Percentiles rank a stretch among this genome's conserved stretches.
Conservation (phyloP, 805 yeast species). For the Zygoascus tannicola region DNA sequence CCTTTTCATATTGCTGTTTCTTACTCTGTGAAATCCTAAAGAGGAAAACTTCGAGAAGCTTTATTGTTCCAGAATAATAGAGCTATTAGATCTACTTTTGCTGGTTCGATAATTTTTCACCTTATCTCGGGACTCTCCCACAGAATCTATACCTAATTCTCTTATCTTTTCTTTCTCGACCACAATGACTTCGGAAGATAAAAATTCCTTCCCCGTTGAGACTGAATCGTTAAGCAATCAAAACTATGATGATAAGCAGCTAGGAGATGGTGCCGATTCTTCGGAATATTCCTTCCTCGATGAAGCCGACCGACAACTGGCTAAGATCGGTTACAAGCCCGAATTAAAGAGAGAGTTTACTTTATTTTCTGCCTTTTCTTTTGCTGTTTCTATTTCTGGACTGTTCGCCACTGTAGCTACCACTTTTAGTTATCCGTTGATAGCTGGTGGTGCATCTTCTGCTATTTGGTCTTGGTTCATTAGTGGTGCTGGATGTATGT, state of each 20-base stretch:
- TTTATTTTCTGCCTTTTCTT: conserved; percentile 53
- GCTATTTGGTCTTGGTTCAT: conserved; percentile 56
- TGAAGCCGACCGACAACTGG: conserved; percentile 20
- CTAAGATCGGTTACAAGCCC: conserved; percentile 50
- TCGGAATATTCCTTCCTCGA: neutral
- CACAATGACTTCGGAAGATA: too few relatives aligned
- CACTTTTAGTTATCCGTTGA: conserved; percentile 38
- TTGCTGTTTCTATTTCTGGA: conserved; percentile 58
- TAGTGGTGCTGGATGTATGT: conserved; percentile 44
- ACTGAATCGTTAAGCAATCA: too few relatives aligned
- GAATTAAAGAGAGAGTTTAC: conserved; percentile 50
- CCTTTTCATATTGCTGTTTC: too few relatives aligned
- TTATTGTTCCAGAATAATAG: too few relatives aligned
- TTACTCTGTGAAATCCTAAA: too few relatives aligned
- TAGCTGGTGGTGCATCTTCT: conserved; percentile 55
- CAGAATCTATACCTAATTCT: too few relatives aligned
- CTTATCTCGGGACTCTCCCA: too few relatives aligned
- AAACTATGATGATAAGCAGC: neutral
- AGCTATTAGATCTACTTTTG: too few relatives aligned
- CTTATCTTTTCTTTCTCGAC: too few relatives aligned
- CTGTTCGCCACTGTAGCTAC: conserved; percentile 54
- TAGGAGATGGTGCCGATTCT: neutral
- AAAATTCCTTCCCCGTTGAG: too few relatives aligned
- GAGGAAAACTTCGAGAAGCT: too few relatives aligned
- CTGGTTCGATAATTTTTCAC: too few relatives aligned